Evolutionary conservation across 2,329 filamentous ascomycete species (phyloP).

Genomic region (Verticillium longisporum): DNA sequence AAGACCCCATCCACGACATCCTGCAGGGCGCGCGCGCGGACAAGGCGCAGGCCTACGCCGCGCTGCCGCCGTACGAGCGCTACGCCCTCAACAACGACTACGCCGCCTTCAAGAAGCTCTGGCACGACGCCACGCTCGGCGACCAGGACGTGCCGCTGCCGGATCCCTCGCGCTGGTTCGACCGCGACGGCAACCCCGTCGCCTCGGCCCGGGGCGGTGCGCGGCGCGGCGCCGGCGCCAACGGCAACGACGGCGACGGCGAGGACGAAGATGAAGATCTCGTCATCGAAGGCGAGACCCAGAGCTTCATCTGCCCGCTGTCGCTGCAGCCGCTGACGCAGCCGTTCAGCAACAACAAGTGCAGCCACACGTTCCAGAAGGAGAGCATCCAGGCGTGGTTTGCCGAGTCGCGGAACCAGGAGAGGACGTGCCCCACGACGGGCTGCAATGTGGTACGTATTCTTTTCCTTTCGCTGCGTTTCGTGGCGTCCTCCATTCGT

Average conservation of each 20-base stretch:
- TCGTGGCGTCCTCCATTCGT: not conserved
- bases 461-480: not conserved
- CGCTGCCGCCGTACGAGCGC: conserved; percentile 33
- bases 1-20: conserved; percentile 21
- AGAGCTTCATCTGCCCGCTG: conserved; percentile 64
- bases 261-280: conserved; percentile 63
- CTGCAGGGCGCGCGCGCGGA: conserved; percentile 26
- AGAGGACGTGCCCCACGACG: conserved; percentile 54
- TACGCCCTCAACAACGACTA: conserved; percentile 55
- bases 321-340: conserved; percentile 58
- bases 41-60: conserved; percentile 34
- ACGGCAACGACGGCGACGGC: conserved; percentile 51
- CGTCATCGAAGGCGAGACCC: conserved; percentile 54
- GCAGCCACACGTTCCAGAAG: conserved; percentile 69
- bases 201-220: conserved; percentile 7
- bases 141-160: conserved; percentile 44
- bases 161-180: conserved; percentile 49
- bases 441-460: conserved; percentile 53
- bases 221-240: conserved; percentile 34
- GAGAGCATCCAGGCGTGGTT: conserved; percentile 51
- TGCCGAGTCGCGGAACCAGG: conserved; percentile 26
- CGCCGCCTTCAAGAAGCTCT: conserved; percentile 49
- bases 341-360: conserved; percentile 59
- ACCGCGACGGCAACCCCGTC: conserved; percentile 34
- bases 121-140: conserved; percentile 46